Percentiles rank a stretch among this genome's conserved stretches.
These are phyloP conservation scores for Eucommia ulmoides DNA, from an alignment of 257 asterid species.

Conservation along the genomic window DNA sequence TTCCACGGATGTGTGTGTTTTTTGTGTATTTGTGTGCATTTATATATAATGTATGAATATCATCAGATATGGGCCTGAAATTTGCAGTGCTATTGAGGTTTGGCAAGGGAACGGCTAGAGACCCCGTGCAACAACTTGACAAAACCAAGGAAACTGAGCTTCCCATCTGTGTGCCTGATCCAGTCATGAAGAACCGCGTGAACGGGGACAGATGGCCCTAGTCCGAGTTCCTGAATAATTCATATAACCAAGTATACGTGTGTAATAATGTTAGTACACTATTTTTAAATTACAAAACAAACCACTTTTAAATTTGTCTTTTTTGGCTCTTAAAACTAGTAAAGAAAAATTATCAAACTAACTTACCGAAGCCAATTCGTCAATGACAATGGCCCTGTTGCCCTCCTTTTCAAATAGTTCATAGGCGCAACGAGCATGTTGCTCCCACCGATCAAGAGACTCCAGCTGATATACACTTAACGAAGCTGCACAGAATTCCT, in stretches of 20 bases:
- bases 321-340: too few species aligned
- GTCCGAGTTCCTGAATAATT: constrained; percentile 75
- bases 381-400: constrained; percentile 75
- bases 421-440: constrained; percentile 81
- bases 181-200: constrained; percentile 86
- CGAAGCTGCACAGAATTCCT: constrained; percentile 81
- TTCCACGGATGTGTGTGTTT: too few species aligned
- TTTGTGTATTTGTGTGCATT: too few species aligned
- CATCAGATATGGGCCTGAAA: neutral
- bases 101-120: constrained; percentile 58
- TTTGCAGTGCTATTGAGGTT: constrained; percentile 31
- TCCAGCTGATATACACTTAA: constrained; percentile 71
- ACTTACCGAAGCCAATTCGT: constrained; percentile 84
- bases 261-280: too few species aligned
- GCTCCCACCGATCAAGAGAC: constrained; percentile 81
- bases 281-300: too few species aligned
- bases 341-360: too few species aligned
- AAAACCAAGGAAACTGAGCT: constrained; percentile 81
- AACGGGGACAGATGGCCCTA: constrained; percentile 69
- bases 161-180: constrained; percentile 79
- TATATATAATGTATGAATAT: too few species aligned
- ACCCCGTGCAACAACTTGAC: constrained; percentile 67
- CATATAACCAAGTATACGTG: too few species aligned
- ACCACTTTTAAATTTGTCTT: too few species aligned
- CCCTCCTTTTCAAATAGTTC: constrained; percentile 87